Conservation (phyloP, 2,329 filamentous ascomycete species). For the Thielaviopsis populi region DNA sequence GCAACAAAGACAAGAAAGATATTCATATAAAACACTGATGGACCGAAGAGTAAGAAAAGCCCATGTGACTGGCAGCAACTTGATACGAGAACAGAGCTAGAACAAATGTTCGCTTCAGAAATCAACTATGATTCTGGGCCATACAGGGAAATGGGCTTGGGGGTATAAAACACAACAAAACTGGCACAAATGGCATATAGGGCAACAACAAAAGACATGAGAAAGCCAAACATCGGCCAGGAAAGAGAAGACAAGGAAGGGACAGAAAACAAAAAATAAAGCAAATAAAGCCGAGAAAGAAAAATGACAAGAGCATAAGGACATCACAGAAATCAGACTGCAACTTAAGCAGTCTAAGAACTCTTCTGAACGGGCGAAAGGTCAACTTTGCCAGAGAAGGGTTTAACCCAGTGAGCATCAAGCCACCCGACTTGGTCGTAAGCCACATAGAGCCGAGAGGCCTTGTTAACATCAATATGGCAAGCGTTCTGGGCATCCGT, state of each 20-base stretch:
- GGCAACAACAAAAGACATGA: constrained; percentile 1
- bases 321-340: background rate
- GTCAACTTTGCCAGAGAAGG: constrained; percentile 21
- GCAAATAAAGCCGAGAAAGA: constrained; percentile 10
- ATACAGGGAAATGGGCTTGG: background rate
- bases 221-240: constrained; percentile 7
- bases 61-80: background rate
- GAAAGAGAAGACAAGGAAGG: constrained; percentile 1
- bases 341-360: background rate
- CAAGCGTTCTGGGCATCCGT: constrained; percentile 93
- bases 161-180: constrained; percentile 1
- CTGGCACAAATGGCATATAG: background rate
- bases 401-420: constrained; percentile 33
- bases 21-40: background rate
- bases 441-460: constrained; percentile 78
- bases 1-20: background rate
- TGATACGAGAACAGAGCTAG: constrained; percentile 12
- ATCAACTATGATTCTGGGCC: background rate
- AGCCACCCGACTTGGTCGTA: constrained; percentile 84
- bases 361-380: constrained; percentile 12
- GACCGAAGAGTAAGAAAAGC: background rate
- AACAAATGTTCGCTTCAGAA: background rate
- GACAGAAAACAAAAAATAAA: constrained; percentile 6
- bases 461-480: constrained; percentile 97
- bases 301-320: background rate